These are phyloP conservation scores for Colletotrichum scovillei DNA, from an alignment of 2,329 filamentous ascomycete species.

Conservation along the genomic window DNA sequence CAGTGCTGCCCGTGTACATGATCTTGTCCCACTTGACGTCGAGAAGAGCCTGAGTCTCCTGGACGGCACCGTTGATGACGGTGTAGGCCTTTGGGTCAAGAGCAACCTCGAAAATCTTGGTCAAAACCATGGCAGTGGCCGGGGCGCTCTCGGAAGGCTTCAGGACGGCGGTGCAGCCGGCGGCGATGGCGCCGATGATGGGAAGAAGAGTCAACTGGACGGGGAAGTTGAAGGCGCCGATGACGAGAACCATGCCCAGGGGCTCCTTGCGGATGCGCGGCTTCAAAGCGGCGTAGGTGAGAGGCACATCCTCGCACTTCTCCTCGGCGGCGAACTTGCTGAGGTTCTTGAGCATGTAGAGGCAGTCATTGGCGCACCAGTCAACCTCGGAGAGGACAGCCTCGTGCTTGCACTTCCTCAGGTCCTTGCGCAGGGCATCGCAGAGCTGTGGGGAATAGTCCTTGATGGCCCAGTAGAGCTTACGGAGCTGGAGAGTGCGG, in stretches of 20 bases:
- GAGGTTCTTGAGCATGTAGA: slow-evolving; percentile 82
- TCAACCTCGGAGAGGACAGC: slow-evolving; percentile 78
- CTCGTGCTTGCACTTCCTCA: slow-evolving; percentile 84
- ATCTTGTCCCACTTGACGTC: slow-evolving; percentile 98
- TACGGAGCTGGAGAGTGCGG: slow-evolving; percentile 86
- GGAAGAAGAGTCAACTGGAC: slow-evolving; percentile 83
- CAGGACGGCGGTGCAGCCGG: slow-evolving; percentile 88
- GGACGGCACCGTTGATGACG: slow-evolving; percentile 82
- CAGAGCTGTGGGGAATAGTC: slow-evolving; percentile 80
- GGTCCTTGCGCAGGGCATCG: slow-evolving; percentile 81
- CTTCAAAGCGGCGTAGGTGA: slow-evolving; percentile 75
- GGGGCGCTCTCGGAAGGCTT: slow-evolving; percentile 92
- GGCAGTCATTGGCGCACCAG: slow-evolving; percentile 84
- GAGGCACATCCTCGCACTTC: slow-evolving; percentile 73
- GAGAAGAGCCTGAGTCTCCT: slow-evolving; percentile 84
- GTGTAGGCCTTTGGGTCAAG: slow-evolving; percentile 83
- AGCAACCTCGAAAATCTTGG: slow-evolving; percentile 79
- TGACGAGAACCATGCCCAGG: slow-evolving; percentile 83
- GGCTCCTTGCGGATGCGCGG: slow-evolving; percentile 89
- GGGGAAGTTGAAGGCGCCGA: slow-evolving; percentile 96
- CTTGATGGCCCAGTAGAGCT: slow-evolving; percentile 92
- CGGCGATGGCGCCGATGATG: slow-evolving; percentile 88
- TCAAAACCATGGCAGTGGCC: slow-evolving; percentile 79
- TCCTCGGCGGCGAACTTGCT: slow-evolving; percentile 88
- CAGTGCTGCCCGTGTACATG: slow-evolving; percentile 88